These are phyloP conservation scores for Gymnopilus dilepis DNA, from an alignment of 768 basidiomycete genomes.

Conservation along the genomic window DNA sequence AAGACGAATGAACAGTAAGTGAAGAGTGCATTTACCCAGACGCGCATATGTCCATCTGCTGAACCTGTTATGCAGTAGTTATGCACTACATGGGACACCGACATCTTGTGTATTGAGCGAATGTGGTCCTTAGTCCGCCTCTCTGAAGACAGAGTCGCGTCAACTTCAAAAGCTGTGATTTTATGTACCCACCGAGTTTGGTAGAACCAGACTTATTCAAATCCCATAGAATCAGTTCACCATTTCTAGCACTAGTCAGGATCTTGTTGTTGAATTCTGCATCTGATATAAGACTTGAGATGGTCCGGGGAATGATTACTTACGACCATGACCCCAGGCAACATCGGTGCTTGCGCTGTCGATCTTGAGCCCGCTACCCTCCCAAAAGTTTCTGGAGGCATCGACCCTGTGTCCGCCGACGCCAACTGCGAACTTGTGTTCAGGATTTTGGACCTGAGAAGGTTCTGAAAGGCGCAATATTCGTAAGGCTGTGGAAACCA, in stretches of 20 bases:
- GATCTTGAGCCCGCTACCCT: slow-evolving; percentile 75
- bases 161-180: background rate
- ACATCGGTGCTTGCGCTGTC: slow-evolving; percentile 82
- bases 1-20: background rate
- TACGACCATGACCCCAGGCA: slow-evolving; percentile 77
- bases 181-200: slow-evolving; percentile 64
- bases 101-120: slow-evolving; percentile 73
- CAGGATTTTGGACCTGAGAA: slow-evolving; percentile 40
- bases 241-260: slow-evolving; percentile 79
- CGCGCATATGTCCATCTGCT: slow-evolving; percentile 78
- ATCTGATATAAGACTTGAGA: slow-evolving; percentile 18
- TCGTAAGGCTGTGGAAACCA: slow-evolving; percentile 52
- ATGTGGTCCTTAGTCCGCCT: slow-evolving; percentile 69
- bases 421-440: slow-evolving; percentile 59
- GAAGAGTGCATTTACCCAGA: slow-evolving; percentile 62
- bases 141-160: slow-evolving; percentile 43
- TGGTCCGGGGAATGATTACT: slow-evolving; percentile 28
- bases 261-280: slow-evolving; percentile 77
- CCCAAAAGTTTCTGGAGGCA: slow-evolving; percentile 78
- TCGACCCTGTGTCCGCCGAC: slow-evolving; percentile 73
- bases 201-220: slow-evolving; percentile 65
- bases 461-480: slow-evolving; percentile 63
- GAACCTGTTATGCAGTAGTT: slow-evolving; percentile 82
- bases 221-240: slow-evolving; percentile 87
- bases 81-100: slow-evolving; percentile 69